These are phyloP conservation scores for Crotalaria pallida DNA, from an alignment of 306 rosid genomes.

Conservation along the genomic window DNA sequence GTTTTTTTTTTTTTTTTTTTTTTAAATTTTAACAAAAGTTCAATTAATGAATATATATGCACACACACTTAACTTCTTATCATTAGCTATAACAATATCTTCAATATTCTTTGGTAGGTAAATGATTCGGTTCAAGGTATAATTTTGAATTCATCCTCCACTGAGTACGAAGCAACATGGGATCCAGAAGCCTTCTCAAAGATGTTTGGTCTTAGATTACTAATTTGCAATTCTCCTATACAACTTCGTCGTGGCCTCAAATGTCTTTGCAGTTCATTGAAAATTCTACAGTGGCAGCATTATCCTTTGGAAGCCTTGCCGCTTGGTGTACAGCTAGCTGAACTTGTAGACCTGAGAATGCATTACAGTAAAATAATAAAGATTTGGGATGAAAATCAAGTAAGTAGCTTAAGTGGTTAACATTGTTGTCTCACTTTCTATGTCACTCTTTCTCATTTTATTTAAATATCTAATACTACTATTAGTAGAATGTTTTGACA, in stretches of 20 bases:
- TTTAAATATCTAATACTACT: no score
- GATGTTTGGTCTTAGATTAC: background rate
- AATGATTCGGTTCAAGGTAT: background rate
- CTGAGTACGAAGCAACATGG: background rate
- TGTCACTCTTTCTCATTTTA: no score
- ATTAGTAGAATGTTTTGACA: no score
- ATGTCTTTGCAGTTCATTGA: background rate
- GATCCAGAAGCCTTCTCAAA: slow-evolving; percentile 5
- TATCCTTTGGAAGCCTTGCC: slow-evolving; percentile 5
- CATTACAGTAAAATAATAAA: background rate
- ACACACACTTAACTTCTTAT: background rate
- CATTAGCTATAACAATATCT: background rate
- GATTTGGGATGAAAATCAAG: slow-evolving; percentile 12
- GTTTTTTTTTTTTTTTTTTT: background rate
- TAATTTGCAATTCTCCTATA: background rate
- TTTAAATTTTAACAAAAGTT: no score
- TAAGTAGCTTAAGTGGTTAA: background rate
- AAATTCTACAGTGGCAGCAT: background rate
- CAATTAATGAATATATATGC: background rate
- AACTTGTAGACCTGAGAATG: slow-evolving; percentile 8
- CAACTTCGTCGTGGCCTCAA: background rate
- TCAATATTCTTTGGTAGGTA: background rate
- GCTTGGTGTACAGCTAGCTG: background rate
- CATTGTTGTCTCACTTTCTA: no score
- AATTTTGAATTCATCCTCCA: background rate